Base-by-base conservation (phyloP, 129 eudicot genomes). In the Kitagawia praeruptora region DNA sequence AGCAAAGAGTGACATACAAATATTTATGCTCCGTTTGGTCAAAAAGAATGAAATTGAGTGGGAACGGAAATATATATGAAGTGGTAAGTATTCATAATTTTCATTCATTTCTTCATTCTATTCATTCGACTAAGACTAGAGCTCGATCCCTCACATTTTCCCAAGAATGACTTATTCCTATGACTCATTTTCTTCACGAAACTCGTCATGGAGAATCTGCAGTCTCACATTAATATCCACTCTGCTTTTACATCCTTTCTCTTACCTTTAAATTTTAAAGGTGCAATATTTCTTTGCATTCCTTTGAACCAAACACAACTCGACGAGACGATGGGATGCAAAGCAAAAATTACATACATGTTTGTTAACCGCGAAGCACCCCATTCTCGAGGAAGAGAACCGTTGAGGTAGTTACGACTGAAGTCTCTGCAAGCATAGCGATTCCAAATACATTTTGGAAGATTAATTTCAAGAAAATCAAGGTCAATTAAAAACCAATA, bases 401-500 rank as follows among this genome's bases (percentile, higher is more conserved):
- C 71, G 40, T 66, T 66, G 19, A 66, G 71, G 71, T 66, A 66
- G 19, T 66, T 66, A 25, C 71, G 71, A 66, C 71, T 66, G 7
- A 66, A 66, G 21, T 66, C 71, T 25, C 71, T 66, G 71, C 71
- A 66, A 18, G 3, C 15, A 66, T 13, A 3, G 21, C 21, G 1
- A 28, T 28, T 28, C 19, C 39, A 4, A 58, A 66, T 66, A 66
- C 40, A 66, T 28, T 28, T 10, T 11, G 13, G 19, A 12, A 66
- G 21, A 31, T 66, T 19, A 66, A 13, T 28, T 28, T 27, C 21
- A 11, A 0, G 9, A 12, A 66, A 66, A 11, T 66, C 21, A 25
- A 28, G 14, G 71, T 13, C 40, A 28, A 58, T 58, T 23, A 58
- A 5, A n/a, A 23, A 1, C 25, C 9, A 58, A 23, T 8, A 27